phyloP scores from a whole-genome alignment of 176 grass and related monocot species.

The Secale cereale region DNA sequence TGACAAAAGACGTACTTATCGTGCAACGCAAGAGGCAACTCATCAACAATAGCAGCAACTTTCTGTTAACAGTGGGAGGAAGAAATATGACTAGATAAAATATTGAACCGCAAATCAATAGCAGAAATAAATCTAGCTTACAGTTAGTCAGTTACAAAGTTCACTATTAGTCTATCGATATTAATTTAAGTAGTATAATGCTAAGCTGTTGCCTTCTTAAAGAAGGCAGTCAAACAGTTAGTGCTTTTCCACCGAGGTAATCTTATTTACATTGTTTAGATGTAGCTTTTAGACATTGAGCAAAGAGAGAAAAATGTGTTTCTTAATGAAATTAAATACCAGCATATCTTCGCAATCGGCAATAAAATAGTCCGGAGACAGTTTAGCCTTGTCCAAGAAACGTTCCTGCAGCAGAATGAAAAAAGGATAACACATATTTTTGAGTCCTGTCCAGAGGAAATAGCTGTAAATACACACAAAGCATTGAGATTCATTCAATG shows the following conservation, averaged over 20 bases:
- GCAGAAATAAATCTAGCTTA: background rate
- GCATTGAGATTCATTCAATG: background rate
- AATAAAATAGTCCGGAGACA: conserved; percentile 97
- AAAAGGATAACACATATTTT: conserved; percentile 8
- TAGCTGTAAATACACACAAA: conserved; percentile 19
- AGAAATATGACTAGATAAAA: conserved; percentile 14
- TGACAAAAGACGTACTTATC: conserved; percentile 93
- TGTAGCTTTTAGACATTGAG: conserved; percentile 16
- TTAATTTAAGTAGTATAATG: background rate
- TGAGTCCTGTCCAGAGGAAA: conserved; percentile 3
- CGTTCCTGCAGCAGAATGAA: conserved; percentile 60
- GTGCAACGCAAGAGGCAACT: conserved; percentile 73
- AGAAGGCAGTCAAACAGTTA: background rate
- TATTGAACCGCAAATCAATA: background rate
- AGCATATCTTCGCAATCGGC: conserved; percentile 83
- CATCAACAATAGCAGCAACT: conserved; percentile 84
- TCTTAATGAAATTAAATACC: conserved; percentile 40
- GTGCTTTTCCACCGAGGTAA: background rate
- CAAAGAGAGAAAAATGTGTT: conserved; percentile 8
- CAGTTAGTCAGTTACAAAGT: background rate
- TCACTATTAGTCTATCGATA: background rate
- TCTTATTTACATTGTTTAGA: conserved; percentile 9
- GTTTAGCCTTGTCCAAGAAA: conserved; percentile 86
- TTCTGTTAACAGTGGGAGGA: conserved; percentile 57
- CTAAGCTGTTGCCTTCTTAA: background rate